Evolutionary conservation across 352 stramenopile species (phyloP).

Genomic region (Thalassiosira sp.): DNA sequence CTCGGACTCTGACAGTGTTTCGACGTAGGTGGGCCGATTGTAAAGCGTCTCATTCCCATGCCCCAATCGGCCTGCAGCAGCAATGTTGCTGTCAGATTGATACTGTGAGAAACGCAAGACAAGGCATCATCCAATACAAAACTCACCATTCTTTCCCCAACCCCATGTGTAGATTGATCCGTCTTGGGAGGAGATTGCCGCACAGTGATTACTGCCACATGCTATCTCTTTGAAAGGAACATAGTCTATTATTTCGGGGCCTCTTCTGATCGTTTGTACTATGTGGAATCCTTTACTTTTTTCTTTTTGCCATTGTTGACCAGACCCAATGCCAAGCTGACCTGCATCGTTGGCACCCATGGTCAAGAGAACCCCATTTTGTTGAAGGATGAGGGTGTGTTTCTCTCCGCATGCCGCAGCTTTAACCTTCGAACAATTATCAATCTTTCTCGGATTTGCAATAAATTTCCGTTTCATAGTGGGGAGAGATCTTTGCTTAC

Average conservation of each 20-base stretch:
- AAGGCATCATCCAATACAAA: background rate
- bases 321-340: conserved; percentile 27
- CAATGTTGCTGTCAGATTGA: background rate
- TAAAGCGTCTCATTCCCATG: conserved; percentile 17
- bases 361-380: conserved; percentile 26
- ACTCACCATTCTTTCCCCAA: background rate
- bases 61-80: conserved; percentile 15
- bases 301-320: background rate
- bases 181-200: conserved; percentile 10
- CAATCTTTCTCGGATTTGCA: conserved; percentile 11
- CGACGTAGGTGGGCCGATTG: conserved; percentile 17
- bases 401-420: conserved; percentile 41
- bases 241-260: background rate
- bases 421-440: background rate
- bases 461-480: too few relatives aligned
- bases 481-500: too few relatives aligned
- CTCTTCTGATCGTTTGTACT: conserved; percentile 4
- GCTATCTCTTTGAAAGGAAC: conserved; percentile 30
- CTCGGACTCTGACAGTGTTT: conserved; percentile 2
- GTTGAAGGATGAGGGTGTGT: conserved; percentile 32
- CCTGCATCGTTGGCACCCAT: conserved; percentile 38
- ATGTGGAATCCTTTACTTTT: conserved; percentile 4
- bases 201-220: conserved; percentile 33
- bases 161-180: conserved; percentile 27
- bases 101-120: background rate